These are phyloP conservation scores for Allium fistulosum DNA, from an alignment of 106 monocot species.

Conservation along the genomic window DNA sequence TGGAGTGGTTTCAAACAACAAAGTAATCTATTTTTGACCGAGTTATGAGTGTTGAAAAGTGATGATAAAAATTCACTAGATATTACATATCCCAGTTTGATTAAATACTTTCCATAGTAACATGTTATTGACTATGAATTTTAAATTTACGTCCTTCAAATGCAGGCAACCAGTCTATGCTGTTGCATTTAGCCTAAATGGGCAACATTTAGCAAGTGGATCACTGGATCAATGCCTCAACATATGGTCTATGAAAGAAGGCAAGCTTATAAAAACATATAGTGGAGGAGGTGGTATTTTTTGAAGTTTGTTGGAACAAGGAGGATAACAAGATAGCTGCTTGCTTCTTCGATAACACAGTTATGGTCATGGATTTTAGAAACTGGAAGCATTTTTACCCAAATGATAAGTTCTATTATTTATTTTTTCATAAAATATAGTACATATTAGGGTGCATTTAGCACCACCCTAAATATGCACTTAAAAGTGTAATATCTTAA, in stretches of 20 bases:
- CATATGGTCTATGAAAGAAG: constrained; percentile 94
- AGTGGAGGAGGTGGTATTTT: constrained; percentile 87
- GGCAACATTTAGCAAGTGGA: constrained; percentile 87
- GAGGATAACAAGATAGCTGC: constrained; percentile 94
- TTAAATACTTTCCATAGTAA: too few relatives aligned
- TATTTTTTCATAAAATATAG: too few relatives aligned
- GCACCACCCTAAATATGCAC: too few relatives aligned
- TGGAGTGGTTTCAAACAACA: too few relatives aligned
- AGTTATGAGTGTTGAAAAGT: too few relatives aligned
- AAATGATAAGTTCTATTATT: too few relatives aligned
- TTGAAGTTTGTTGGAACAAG: constrained; percentile 96
- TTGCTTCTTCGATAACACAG: constrained; percentile 82
- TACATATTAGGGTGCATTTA: too few relatives aligned
- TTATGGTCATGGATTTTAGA: constrained; percentile 83
- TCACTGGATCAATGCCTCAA: constrained; percentile 83
- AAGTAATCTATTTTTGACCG: too few relatives aligned
- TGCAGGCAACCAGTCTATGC: constrained; percentile 90
- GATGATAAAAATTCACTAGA: too few relatives aligned
- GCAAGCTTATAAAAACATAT: constrained; percentile 68
- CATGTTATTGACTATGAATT: too few relatives aligned
- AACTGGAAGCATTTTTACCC: constrained; percentile 16
- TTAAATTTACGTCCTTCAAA: not conserved
- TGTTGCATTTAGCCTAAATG: constrained; percentile 89
- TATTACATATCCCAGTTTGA: too few relatives aligned
- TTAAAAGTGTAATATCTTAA: too few relatives aligned